A percentile compares a stretch with the other conserved stretches of the same genome.
phyloP scores from a whole-genome alignment of 1,139 yeast genomes.

The Sugiyamaella japonica region DNA sequence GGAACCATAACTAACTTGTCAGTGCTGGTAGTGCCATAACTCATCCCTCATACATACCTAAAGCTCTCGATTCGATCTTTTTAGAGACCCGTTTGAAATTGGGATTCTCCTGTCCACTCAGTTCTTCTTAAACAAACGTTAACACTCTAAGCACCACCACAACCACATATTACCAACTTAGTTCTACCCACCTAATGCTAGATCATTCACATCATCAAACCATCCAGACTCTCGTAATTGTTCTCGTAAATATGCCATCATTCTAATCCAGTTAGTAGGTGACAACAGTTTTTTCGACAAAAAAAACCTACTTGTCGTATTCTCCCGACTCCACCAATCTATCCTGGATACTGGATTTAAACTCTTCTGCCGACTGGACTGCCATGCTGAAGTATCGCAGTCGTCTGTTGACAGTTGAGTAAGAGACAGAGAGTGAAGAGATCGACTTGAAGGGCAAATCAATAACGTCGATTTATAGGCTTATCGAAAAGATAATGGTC shows the following conservation, averaged over 20 bases:
- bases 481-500: neutral
- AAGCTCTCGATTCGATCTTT: constrained; percentile 62
- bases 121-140: constrained; percentile 36
- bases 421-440: neutral
- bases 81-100: constrained; percentile 57
- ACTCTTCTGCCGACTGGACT: constrained; percentile 19
- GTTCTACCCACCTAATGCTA: constrained; percentile 50
- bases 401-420: neutral
- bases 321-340: constrained; percentile 76
- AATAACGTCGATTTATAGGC: neutral
- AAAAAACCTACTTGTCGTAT: constrained; percentile 54
- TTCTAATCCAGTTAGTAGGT: constrained; percentile 24
- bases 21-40: neutral
- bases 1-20: constrained; percentile 55
- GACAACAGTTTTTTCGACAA: too few relatives aligned
- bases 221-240: constrained; percentile 78
- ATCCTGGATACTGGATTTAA: constrained; percentile 37
- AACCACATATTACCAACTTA: neutral
- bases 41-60: constrained; percentile 44
- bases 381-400: constrained; percentile 2
- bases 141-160: neutral
- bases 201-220: constrained; percentile 69
- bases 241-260: constrained; percentile 49
- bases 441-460: neutral
- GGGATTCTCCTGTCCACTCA: constrained; percentile 44